phyloP scores from a whole-genome alignment of 768 basidiomycete species.

The Mycena belliarum region DNA sequence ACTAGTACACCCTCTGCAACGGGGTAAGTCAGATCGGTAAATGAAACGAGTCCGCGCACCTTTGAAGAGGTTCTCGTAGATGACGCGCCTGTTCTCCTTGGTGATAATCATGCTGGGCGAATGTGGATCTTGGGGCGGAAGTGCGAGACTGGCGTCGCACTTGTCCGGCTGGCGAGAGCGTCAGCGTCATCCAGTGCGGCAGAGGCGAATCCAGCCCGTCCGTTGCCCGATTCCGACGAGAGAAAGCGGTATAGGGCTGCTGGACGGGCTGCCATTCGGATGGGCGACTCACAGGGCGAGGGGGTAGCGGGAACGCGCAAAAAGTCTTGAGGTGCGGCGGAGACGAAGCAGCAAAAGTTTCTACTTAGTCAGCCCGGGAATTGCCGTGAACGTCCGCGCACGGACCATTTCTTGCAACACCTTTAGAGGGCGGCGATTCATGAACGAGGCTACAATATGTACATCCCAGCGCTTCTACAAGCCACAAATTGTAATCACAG shows the following conservation, averaged over 20 bases:
- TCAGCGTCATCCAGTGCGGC: constrained; percentile 1
- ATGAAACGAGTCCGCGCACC: constrained; percentile 45
- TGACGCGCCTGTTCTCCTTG: constrained; percentile 90
- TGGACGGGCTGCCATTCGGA: neutral
- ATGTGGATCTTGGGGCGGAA: neutral
- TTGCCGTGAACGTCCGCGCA: too few relatives aligned
- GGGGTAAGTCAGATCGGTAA: neutral
- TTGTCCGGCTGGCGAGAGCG: constrained; percentile 4
- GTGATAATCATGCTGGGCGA: constrained; percentile 88
- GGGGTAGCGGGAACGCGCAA: neutral
- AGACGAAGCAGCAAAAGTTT: too few relatives aligned
- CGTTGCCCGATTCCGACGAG: constrained; percentile 1
- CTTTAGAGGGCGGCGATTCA: too few relatives aligned
- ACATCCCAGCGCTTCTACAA: too few relatives aligned
- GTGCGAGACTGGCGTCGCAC: constrained; percentile 20
- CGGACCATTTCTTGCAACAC: too few relatives aligned
- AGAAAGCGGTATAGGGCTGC: neutral
- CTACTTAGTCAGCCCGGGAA: too few relatives aligned
- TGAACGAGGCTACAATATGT: too few relatives aligned
- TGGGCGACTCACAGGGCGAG: constrained; percentile 7
- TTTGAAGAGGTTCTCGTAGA: constrained; percentile 99
- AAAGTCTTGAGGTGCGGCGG: neutral
- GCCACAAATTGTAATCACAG: too few relatives aligned
- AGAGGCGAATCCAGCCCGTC: constrained; percentile 3
- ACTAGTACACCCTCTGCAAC: constrained; percentile 94